These are phyloP conservation scores for Colletotrichum camelliae DNA, from an alignment of 2,329 filamentous ascomycete species.

Conservation along the genomic window DNA sequence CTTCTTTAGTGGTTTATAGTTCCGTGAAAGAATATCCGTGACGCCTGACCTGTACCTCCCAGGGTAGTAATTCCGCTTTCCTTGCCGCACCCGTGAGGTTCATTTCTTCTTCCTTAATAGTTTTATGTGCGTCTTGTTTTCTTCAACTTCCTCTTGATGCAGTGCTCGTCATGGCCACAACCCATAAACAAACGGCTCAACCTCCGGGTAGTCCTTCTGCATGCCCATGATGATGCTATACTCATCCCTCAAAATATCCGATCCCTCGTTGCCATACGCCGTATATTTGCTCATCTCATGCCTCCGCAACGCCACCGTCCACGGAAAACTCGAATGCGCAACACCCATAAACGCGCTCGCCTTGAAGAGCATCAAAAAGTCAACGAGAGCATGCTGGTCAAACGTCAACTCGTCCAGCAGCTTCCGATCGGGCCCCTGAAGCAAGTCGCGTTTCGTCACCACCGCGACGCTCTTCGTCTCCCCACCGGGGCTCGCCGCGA, in stretches of 20 bases:
- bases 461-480: constrained; percentile 27
- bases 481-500: neutral
- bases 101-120: neutral
- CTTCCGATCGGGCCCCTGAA: constrained; percentile 23
- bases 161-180: constrained; percentile 31
- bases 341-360: constrained; percentile 38
- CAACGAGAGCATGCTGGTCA: constrained; percentile 37
- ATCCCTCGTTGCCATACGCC: constrained; percentile 31
- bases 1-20: neutral
- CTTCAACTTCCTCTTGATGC: neutral
- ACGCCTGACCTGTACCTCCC: neutral
- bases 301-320: constrained; percentile 35
- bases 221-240: constrained; percentile 37
- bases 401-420: constrained; percentile 31
- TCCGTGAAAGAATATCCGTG: neutral
- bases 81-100: neutral
- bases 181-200: constrained; percentile 33
- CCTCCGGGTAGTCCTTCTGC: constrained; percentile 31
- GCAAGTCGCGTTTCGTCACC: constrained; percentile 35
- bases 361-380: constrained; percentile 37
- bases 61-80: neutral
- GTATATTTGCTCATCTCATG: constrained; percentile 35
- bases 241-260: constrained; percentile 34
- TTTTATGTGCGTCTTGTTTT: neutral
- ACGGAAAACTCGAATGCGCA: constrained; percentile 36